phyloP scores from a whole-genome alignment of 441 rosid species.

The Adansonia grandidieri region DNA sequence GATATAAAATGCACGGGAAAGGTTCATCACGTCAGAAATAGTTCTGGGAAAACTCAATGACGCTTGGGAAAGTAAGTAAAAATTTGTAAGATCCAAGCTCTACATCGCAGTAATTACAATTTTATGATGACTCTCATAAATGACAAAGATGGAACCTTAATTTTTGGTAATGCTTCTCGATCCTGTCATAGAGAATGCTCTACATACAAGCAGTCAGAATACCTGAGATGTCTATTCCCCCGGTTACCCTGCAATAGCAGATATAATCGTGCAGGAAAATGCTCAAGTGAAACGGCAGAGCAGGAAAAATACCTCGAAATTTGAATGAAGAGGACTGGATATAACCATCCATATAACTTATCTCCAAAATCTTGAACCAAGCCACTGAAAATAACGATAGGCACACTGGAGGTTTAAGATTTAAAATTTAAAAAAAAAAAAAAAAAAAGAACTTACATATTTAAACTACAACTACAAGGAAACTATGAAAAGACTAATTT shows the following conservation, averaged over 20 bases:
- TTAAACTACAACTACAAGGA: neutral
- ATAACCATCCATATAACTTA: neutral
- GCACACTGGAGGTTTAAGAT: neutral
- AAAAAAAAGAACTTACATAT: neutral
- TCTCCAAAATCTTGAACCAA: conserved; percentile 11
- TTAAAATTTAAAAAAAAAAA: neutral
- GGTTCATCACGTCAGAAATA: neutral
- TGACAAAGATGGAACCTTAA: neutral
- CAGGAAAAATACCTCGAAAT: neutral
- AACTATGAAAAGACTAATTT: neutral
- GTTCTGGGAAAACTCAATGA: neutral
- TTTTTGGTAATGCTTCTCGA: neutral
- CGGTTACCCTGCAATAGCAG: conserved; percentile 20
- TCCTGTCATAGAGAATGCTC: neutral
- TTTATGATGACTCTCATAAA: conserved; percentile 1
- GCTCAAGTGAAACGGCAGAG: conserved; percentile 11
- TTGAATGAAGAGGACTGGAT: neutral
- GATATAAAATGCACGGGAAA: neutral
- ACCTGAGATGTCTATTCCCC: neutral
- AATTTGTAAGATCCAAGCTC: neutral
- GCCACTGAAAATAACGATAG: conserved; percentile 16
- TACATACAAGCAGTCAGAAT: neutral
- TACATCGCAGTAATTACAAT: neutral
- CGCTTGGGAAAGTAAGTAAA: neutral
- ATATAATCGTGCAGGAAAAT: neutral